Percentiles rank a stretch among this genome's conserved stretches.
These are phyloP conservation scores for Paspalum notatum DNA, from an alignment of 176 grass and related monocot genomes.

Conservation along the genomic window DNA sequence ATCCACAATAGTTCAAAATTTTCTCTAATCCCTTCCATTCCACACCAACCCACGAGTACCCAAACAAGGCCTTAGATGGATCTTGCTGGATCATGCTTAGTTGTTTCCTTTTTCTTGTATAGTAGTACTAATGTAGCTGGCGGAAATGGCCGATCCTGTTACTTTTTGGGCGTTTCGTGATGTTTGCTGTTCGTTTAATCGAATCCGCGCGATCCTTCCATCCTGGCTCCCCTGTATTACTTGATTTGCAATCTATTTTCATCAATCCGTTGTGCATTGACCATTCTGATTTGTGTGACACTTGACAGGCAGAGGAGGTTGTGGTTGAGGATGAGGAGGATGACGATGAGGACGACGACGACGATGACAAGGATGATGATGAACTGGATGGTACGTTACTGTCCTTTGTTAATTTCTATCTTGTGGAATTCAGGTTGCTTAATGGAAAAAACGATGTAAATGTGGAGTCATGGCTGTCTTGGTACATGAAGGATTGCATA, in stretches of 20 bases:
- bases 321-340: slow-evolving; percentile 65
- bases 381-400: slow-evolving; percentile 47
- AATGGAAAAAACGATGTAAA: background rate
- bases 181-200: background rate
- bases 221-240: background rate
- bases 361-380: slow-evolving; percentile 67
- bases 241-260: background rate
- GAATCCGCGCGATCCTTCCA: background rate
- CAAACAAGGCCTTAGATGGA: no score
- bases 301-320: slow-evolving; percentile 46
- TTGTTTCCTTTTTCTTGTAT: background rate
- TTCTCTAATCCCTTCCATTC: no score
- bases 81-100: background rate
- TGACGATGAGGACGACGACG: slow-evolving; percentile 58
- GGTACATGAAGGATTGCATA: no score
- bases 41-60: no score
- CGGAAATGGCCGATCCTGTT: slow-evolving; percentile 2
- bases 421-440: background rate
- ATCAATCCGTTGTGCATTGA: background rate
- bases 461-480: no score
- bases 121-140: background rate
- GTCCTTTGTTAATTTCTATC: background rate
- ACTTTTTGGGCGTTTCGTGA: background rate
- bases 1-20: no score
- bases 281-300: background rate